A percentile compares a stretch with the other conserved stretches of the same genome.
Evolutionary conservation across 768 basidiomycete species (phyloP).

Genomic region (Termitomyces sp.): DNA sequence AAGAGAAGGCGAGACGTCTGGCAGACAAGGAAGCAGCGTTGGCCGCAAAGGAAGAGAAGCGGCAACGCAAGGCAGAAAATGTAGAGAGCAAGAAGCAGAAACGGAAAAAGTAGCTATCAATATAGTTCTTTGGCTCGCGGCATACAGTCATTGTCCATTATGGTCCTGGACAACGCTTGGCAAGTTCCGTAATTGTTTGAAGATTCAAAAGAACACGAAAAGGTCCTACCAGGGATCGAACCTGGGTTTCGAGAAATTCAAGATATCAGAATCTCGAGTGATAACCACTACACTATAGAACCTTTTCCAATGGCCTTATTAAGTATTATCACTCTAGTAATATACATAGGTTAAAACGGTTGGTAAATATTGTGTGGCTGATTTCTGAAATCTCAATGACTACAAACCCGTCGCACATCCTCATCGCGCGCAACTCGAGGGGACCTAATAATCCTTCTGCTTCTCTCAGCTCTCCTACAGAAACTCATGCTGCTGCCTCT

Average conservation of each 20-base stretch:
- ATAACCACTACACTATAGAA: conserved; percentile 29
- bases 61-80: conserved; percentile 13
- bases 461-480: conserved; percentile 77
- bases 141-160: background rate
- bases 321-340: too few relatives aligned
- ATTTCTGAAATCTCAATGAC: conserved; percentile 31
- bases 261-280: conserved; percentile 27
- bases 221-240: conserved; percentile 44
- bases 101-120: conserved; percentile 7
- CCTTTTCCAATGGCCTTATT: too few relatives aligned
- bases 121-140: background rate
- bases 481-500: conserved; percentile 83
- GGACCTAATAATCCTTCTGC: conserved; percentile 74
- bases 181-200: too few relatives aligned
- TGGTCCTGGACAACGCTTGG: too few relatives aligned
- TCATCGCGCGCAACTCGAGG: conserved; percentile 82
- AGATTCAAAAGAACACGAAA: background rate
- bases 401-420: conserved; percentile 81
- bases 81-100: conserved; percentile 10
- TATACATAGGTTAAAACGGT: too few relatives aligned
- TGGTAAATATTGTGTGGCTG: background rate
- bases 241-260: conserved; percentile 36
- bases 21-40: conserved; percentile 16
- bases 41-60: conserved; percentile 18
- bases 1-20: conserved; percentile 21